These are phyloP conservation scores for button mushroom (Agaricus bisporus) DNA, from an alignment of 768 basidiomycete species.

Conservation along the genomic window DNA sequence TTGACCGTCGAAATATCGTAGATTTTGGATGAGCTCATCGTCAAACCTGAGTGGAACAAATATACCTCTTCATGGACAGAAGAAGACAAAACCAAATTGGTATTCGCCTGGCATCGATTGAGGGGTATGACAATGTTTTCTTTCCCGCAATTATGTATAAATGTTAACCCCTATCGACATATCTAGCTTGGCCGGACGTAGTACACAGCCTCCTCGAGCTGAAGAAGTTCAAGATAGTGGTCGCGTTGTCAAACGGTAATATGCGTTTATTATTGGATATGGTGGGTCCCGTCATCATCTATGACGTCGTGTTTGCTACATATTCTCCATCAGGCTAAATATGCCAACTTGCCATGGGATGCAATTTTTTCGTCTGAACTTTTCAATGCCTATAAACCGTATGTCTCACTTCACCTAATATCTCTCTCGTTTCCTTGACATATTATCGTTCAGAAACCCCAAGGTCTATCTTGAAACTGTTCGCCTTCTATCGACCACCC, in stretches of 20 bases:
- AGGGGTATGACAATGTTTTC: conserved; percentile 28
- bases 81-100: conserved; percentile 35
- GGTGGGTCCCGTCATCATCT: conserved; percentile 26
- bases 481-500: conserved; percentile 42
- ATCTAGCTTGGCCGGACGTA: conserved; percentile 52
- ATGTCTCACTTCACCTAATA: conserved; percentile 15
- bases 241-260: conserved; percentile 60
- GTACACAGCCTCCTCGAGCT: conserved; percentile 41
- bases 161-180: not conserved
- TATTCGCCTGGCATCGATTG: conserved; percentile 55
- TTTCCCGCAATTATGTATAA: not conserved
- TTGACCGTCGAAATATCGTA: conserved; percentile 17
- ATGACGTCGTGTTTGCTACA: not conserved
- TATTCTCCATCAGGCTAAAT: conserved; percentile 41
- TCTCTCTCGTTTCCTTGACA: not conserved
- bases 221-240: conserved; percentile 45
- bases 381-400: conserved; percentile 64
- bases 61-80: conserved; percentile 42
- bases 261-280: conserved; percentile 56
- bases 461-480: conserved; percentile 44
- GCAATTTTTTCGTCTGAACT: conserved; percentile 54
- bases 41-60: conserved; percentile 40
- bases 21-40: conserved; percentile 55
- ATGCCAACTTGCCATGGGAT: conserved; percentile 60
- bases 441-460: conserved; percentile 33